These are phyloP conservation scores for Conticribra weissflogii DNA, from an alignment of 108 stramenopile species.

Conservation along the genomic window DNA sequence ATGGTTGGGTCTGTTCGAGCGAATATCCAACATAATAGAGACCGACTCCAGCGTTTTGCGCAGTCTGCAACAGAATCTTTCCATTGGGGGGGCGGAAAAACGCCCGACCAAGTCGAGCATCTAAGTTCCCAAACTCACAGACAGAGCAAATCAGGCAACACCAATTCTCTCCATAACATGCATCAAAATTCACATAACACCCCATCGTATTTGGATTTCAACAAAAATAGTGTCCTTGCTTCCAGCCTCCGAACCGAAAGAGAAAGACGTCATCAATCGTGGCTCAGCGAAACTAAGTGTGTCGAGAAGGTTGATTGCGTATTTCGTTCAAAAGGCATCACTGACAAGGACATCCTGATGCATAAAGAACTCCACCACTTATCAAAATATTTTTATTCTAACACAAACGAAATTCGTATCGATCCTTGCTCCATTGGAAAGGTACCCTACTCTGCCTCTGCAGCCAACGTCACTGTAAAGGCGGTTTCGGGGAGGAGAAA, in stretches of 20 bases:
- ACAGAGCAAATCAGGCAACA: not conserved
- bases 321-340: conserved; percentile 50
- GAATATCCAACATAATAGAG: conserved; percentile 44
- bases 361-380: conserved; percentile 77
- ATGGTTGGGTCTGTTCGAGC: conserved; percentile 40
- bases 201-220: conserved; percentile 73
- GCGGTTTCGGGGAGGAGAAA: conserved; percentile 56
- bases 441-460: conserved; percentile 19
- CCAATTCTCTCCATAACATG: conserved; percentile 23
- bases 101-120: conserved; percentile 1
- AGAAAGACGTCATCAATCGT: conserved; percentile 64
- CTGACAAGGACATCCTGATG: conserved; percentile 51
- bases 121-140: not conserved
- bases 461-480: conserved; percentile 69
- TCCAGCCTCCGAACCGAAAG: conserved; percentile 75
- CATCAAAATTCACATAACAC: conserved; percentile 32
- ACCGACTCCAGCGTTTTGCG: conserved; percentile 44
- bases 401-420: conserved; percentile 68
- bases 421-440: conserved; percentile 30
- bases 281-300: conserved; percentile 53
- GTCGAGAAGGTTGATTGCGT: conserved; percentile 43
- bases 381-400: conserved; percentile 68
- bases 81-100: conserved; percentile 6
- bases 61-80: conserved; percentile 42
- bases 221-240: conserved; percentile 79